Percentiles rank a stretch among this genome's conserved stretches.
Conservation (phyloP, 805 yeast genomes). For the Sungouiella blattae region DNA sequence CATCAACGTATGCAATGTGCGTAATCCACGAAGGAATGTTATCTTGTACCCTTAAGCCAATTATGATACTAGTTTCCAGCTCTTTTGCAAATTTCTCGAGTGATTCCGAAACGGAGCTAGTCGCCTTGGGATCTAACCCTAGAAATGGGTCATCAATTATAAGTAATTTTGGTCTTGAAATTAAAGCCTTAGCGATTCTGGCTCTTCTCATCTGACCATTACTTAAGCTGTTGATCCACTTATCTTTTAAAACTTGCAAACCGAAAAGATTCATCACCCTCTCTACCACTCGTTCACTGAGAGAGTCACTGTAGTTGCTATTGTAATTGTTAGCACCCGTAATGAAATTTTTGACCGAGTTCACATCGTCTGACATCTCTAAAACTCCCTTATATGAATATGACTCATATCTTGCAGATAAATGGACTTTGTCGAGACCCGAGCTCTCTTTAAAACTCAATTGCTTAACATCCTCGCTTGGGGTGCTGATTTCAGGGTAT, state of each 20-base stretch:
- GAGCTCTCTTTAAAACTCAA: slow-evolving; percentile 34
- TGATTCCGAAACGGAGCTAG: slow-evolving; percentile 54
- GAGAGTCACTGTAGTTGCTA: slow-evolving; percentile 26
- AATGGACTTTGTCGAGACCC: slow-evolving; percentile 53
- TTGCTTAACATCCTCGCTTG: slow-evolving; percentile 28
- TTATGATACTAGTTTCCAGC: slow-evolving; percentile 53
- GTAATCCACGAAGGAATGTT: slow-evolving; percentile 75
- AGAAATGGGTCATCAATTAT: slow-evolving; percentile 89
- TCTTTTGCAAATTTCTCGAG: slow-evolving; percentile 30
- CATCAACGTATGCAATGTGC: slow-evolving; percentile 60
- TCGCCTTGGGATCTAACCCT: slow-evolving; percentile 81
- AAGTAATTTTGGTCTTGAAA: slow-evolving; percentile 60
- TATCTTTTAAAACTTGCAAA: slow-evolving; percentile 53
- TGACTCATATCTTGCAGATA: slow-evolving; percentile 86
- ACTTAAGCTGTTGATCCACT: slow-evolving; percentile 84
- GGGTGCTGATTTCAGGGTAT: slow-evolving; percentile 47
- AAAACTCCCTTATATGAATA: slow-evolving; percentile 64
- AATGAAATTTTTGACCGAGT: slow-evolving; percentile 51
- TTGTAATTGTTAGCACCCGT: slow-evolving; percentile 55
- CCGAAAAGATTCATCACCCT: slow-evolving; percentile 48
- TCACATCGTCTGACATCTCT: slow-evolving; percentile 57
- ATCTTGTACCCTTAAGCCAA: slow-evolving; percentile 80
- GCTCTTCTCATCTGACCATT: slow-evolving; percentile 95
- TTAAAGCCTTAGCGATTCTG: slow-evolving; percentile 71
- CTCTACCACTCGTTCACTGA: slow-evolving; percentile 36